A percentile compares a stretch with the other conserved stretches of the same genome.
These are phyloP conservation scores for Ballota nigra DNA, from an alignment of 257 asterid genomes.

Conservation along the genomic window DNA sequence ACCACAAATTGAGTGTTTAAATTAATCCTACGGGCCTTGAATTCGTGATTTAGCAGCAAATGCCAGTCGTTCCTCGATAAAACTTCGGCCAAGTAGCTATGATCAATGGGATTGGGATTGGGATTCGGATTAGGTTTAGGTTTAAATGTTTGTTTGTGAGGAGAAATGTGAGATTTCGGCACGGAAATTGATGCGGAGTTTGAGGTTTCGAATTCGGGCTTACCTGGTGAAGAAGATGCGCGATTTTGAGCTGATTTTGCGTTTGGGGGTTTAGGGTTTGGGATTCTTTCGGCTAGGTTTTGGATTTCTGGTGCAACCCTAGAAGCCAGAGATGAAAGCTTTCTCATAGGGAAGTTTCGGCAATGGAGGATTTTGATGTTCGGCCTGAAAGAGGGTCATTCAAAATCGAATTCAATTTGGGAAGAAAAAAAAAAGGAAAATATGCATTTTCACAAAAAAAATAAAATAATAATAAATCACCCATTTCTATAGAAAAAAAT, in stretches of 20 bases:
- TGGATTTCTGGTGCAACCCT: slow-evolving; percentile 46
- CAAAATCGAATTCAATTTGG: neutral
- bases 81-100: slow-evolving; percentile 47
- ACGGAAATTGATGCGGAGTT: slow-evolving; percentile 36
- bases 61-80: slow-evolving; percentile 79
- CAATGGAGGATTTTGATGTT: slow-evolving; percentile 17
- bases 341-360: slow-evolving; percentile 49
- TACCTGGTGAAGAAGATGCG: slow-evolving; percentile 42
- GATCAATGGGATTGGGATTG: no score
- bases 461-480: no score
- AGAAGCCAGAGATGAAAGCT: slow-evolving; percentile 59
- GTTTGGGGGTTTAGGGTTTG: slow-evolving; percentile 23
- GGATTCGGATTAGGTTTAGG: no score
- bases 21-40: slow-evolving; percentile 38
- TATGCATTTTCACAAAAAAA: no score
- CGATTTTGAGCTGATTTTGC: slow-evolving; percentile 23
- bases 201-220: slow-evolving; percentile 28
- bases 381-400: neutral
- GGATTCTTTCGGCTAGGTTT: slow-evolving; percentile 22
- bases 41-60: slow-evolving; percentile 68
- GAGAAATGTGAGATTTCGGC: slow-evolving; percentile 26
- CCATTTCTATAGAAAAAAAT: no score
- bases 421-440: neutral
- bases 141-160: slow-evolving; percentile 8
- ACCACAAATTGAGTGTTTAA: slow-evolving; percentile 45